phyloP scores from a whole-genome alignment of 2,329 filamentous ascomycete species.

The Alternaria viburni region DNA sequence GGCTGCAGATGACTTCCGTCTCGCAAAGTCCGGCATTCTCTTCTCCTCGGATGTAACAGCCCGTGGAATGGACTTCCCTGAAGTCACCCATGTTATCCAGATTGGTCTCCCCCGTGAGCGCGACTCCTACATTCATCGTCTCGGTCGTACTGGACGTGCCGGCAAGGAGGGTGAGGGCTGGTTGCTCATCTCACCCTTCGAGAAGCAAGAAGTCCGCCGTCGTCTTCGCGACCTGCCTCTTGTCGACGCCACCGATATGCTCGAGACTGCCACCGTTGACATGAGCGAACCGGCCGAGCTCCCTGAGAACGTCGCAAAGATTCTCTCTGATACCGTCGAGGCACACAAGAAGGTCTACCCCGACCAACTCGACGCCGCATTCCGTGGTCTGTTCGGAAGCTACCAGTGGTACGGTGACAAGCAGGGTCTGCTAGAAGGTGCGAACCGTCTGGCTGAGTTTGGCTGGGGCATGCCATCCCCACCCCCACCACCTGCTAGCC shows the following conservation, averaged over 20 bases:
- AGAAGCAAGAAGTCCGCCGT: constrained; percentile 56
- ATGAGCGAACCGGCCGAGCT: constrained; percentile 51
- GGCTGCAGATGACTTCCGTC: constrained; percentile 75
- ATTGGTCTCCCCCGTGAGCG: constrained; percentile 54
- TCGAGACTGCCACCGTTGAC: constrained; percentile 60
- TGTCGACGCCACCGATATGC: constrained; percentile 55
- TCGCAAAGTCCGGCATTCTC: constrained; percentile 61
- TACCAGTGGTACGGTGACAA: constrained; percentile 53
- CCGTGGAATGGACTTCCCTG: constrained; percentile 61
- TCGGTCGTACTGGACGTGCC: constrained; percentile 66
- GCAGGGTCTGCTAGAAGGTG: constrained; percentile 49
- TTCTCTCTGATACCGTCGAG: constrained; percentile 54
- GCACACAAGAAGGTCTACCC: constrained; percentile 55
- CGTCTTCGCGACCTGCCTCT: constrained; percentile 68
- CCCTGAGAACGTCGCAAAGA: constrained; percentile 50
- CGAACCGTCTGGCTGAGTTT: constrained; percentile 54
- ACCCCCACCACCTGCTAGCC: constrained; percentile 43
- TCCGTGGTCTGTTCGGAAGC: constrained; percentile 64
- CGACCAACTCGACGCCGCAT: constrained; percentile 56
- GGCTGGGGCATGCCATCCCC: constrained; percentile 56
- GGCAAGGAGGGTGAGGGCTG: constrained; percentile 75
- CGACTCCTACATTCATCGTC: constrained; percentile 59
- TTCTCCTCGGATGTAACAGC: constrained; percentile 60
- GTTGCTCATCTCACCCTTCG: constrained; percentile 66
- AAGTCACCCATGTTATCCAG: constrained; percentile 61